Conservation (phyloP, 305 asterid genomes). For the Petunia hybrid region DNA sequence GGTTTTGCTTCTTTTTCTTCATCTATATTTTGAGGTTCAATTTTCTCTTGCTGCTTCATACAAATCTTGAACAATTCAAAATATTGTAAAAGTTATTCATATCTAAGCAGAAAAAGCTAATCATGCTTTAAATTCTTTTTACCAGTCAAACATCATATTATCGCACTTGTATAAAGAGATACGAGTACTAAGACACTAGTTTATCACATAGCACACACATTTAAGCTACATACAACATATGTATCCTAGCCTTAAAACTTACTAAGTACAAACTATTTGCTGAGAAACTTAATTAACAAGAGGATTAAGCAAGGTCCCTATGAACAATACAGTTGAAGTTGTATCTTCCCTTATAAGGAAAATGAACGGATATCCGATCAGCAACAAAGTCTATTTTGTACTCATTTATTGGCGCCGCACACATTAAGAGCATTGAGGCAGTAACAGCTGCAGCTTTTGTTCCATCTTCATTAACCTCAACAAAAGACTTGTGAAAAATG, state of each 20-base stretch:
- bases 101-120: not conserved
- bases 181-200: not conserved
- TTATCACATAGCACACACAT: too few relatives aligned
- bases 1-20: too few relatives aligned
- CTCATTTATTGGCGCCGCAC: conserved; percentile 7
- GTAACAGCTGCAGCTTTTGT: conserved; percentile 85
- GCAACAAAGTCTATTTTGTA: conserved; percentile 70
- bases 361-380: conserved; percentile 66
- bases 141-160: not conserved
- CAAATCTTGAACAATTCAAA: too few relatives aligned
- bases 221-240: too few relatives aligned
- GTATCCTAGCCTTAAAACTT: too few relatives aligned
- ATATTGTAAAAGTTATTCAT: too few relatives aligned
- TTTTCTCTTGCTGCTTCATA: too few relatives aligned
- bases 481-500: conserved; percentile 22
- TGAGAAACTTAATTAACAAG: not conserved
- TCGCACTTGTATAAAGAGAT: not conserved
- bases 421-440: conserved; percentile 39
- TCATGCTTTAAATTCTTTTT: not conserved
- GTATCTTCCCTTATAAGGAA: conserved; percentile 66
- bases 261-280: too few relatives aligned
- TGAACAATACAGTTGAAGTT: conserved; percentile 63
- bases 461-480: conserved; percentile 88
- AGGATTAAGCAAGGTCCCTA: conserved; percentile 62
- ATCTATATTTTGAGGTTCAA: too few relatives aligned